Evolutionary conservation across 2,329 filamentous ascomycete genomes (phyloP).

Genomic region (Alternaria gaisen): DNA sequence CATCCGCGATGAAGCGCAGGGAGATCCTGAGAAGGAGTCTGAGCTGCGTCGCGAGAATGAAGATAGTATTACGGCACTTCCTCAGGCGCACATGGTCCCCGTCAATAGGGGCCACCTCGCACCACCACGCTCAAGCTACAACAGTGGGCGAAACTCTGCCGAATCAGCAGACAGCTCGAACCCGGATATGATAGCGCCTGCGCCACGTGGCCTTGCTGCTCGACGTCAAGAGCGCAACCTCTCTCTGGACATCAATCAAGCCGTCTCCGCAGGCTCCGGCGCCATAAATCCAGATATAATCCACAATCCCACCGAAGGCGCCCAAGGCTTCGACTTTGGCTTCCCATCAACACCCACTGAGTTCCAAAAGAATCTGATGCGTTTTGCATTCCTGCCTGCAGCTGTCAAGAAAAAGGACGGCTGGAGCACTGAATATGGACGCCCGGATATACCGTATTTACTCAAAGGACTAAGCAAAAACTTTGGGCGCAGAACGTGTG

Average conservation of each 20-base stretch:
- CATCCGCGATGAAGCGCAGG: constrained; percentile 81
- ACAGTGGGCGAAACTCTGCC: constrained; percentile 26
- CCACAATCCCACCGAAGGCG: constrained; percentile 24
- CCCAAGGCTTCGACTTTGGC: constrained; percentile 62
- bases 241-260: constrained; percentile 54
- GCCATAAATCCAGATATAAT: constrained; percentile 57
- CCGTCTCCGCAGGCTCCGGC: constrained; percentile 42
- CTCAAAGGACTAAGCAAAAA: constrained; percentile 83
- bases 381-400: constrained; percentile 80
- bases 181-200: constrained; percentile 40
- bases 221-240: constrained; percentile 55
- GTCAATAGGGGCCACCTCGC: constrained; percentile 54
- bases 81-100: constrained; percentile 60
- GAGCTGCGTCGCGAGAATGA: constrained; percentile 83
- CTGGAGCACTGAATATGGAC: constrained; percentile 91
- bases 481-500: constrained; percentile 82
- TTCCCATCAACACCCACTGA: constrained; percentile 86
- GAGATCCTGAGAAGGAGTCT: constrained; percentile 79
- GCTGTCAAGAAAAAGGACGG: constrained; percentile 68
- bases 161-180: constrained; percentile 34
- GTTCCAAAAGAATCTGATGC: constrained; percentile 88
- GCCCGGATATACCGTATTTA: constrained; percentile 88
- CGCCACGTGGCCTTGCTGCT: constrained; percentile 45
- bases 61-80: constrained; percentile 83
- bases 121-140: constrained; percentile 34